Percentiles rank a stretch among this genome's conserved stretches.
These are phyloP conservation scores for Alternaria panax DNA, from an alignment of 2,329 filamentous ascomycete species.

Conservation along the genomic window DNA sequence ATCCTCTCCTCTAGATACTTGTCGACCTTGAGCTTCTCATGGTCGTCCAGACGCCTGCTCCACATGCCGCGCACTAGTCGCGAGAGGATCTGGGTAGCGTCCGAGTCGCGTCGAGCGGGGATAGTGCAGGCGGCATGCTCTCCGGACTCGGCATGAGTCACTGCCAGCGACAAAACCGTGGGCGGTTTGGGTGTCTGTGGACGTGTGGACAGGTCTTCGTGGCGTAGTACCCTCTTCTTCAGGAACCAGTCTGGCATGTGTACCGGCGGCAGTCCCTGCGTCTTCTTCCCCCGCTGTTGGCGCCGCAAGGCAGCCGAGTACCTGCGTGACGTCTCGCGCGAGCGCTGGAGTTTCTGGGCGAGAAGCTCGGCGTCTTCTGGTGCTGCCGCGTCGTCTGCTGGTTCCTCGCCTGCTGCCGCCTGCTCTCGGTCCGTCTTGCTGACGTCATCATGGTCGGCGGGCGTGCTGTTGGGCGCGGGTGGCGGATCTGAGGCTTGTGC, in stretches of 20 bases:
- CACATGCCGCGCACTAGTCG: conserved; percentile 35
- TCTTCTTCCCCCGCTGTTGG: conserved; percentile 43
- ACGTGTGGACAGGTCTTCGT: conserved; percentile 38
- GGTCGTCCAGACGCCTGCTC: conserved; percentile 31
- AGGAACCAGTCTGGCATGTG: conserved; percentile 67
- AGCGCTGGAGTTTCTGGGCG: conserved; percentile 48
- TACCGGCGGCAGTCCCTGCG: conserved; percentile 48
- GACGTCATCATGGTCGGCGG: conserved; percentile 34
- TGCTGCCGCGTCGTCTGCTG: conserved; percentile 29
- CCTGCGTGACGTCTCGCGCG: conserved; percentile 42
- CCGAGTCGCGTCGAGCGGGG: conserved; percentile 26
- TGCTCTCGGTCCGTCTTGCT: conserved; percentile 27
- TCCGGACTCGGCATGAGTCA: conserved; percentile 34
- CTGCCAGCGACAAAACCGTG: conserved; percentile 29
- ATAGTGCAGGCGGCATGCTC: conserved; percentile 36
- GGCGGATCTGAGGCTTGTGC: conserved; percentile 40
- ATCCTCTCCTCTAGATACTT: conserved; percentile 28
- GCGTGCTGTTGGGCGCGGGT: conserved; percentile 37
- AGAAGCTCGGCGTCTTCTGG: conserved; percentile 44
- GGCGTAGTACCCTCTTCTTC: conserved; percentile 57
- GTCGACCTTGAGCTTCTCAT: conserved; percentile 33
- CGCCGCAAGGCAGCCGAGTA: conserved; percentile 47
- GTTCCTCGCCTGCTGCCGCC: conserved; percentile 29
- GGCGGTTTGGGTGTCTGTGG: conserved; percentile 15
- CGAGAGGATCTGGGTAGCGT: conserved; percentile 32